Conservation (phyloP, 2,329 filamentous ascomycete species). For the Aquanectria penicillioides region DNA sequence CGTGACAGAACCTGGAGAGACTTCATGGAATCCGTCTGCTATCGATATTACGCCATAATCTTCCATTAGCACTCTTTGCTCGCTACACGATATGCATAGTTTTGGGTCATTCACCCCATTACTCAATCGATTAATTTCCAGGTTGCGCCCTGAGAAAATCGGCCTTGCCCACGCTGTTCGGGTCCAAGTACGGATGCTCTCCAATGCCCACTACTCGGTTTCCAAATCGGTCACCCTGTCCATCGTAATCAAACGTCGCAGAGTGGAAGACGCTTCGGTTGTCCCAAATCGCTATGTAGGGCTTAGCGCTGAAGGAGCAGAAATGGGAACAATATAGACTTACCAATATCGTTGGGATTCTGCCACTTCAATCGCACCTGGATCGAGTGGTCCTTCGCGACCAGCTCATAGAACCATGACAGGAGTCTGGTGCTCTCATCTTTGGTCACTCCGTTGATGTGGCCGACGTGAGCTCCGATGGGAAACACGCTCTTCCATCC, state of each 20-base stretch:
- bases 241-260: slow-evolving; percentile 62
- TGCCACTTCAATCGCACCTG: slow-evolving; percentile 60
- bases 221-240: slow-evolving; percentile 58
- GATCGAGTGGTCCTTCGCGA: slow-evolving; percentile 66
- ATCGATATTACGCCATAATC: too few relatives aligned
- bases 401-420: slow-evolving; percentile 60
- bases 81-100: too few relatives aligned
- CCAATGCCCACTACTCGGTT: slow-evolving; percentile 63
- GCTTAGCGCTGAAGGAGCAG: too few relatives aligned
- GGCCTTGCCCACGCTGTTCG: slow-evolving; percentile 11
- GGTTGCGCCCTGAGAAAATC: background rate
- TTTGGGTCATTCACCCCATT: too few relatives aligned
- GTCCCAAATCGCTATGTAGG: slow-evolving; percentile 63
- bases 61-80: too few relatives aligned
- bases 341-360: slow-evolving; percentile 54
- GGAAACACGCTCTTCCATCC: slow-evolving; percentile 67
- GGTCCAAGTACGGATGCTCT: slow-evolving; percentile 36
- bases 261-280: slow-evolving; percentile 66
- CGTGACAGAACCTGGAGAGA: too few relatives aligned
- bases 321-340: slow-evolving; percentile 7
- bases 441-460: slow-evolving; percentile 60
- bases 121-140: too few relatives aligned
- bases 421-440: slow-evolving; percentile 60
- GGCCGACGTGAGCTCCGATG: slow-evolving; percentile 59
- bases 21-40: too few relatives aligned